These are phyloP conservation scores for Ogataea ramenticola DNA, from an alignment of 805 yeast species.

Conservation along the genomic window DNA sequence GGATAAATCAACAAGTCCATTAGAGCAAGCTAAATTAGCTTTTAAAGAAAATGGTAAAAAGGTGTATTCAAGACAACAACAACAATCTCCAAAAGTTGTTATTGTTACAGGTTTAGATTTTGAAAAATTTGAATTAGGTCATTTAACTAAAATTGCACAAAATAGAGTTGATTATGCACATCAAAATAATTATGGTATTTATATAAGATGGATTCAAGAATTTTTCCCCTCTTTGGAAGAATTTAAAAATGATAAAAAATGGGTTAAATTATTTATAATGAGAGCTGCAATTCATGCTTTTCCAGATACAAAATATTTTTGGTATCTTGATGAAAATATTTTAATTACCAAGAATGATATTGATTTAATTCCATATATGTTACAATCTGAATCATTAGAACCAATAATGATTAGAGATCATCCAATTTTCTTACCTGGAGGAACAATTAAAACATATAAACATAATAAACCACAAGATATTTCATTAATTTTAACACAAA, in stretches of 20 bases:
- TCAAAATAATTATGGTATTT: constrained; percentile 72
- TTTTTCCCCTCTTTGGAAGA: constrained; percentile 55
- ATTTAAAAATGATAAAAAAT: constrained; percentile 38
- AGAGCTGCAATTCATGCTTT: constrained; percentile 92
- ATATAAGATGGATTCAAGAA: constrained; percentile 81
- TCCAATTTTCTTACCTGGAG: constrained; percentile 66
- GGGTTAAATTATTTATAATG: constrained; percentile 59
- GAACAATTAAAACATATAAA: constrained; percentile 62
- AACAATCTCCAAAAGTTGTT: constrained; percentile 54
- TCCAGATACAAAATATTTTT: constrained; percentile 84
- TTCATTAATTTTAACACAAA: constrained; percentile 63
- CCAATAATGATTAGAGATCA: constrained; percentile 60
- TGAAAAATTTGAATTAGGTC: constrained; percentile 51
- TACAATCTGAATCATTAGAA: constrained; percentile 54
- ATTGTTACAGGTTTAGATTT: constrained; percentile 77
- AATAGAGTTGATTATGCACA: constrained; percentile 87
- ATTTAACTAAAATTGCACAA: constrained; percentile 65
- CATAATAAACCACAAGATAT: constrained; percentile 48
- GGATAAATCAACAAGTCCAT: constrained; percentile 2
- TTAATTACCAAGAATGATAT: constrained; percentile 66
- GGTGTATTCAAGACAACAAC: constrained; percentile 32
- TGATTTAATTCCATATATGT: constrained; percentile 51
- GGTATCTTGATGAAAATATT: constrained; percentile 79
- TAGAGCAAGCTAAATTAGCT: constrained; percentile 44
- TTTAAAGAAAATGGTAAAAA: constrained; percentile 63